Conservation (phyloP, 1,284 basidiomycete species). For the Leucoagaricus sp. region DNA sequence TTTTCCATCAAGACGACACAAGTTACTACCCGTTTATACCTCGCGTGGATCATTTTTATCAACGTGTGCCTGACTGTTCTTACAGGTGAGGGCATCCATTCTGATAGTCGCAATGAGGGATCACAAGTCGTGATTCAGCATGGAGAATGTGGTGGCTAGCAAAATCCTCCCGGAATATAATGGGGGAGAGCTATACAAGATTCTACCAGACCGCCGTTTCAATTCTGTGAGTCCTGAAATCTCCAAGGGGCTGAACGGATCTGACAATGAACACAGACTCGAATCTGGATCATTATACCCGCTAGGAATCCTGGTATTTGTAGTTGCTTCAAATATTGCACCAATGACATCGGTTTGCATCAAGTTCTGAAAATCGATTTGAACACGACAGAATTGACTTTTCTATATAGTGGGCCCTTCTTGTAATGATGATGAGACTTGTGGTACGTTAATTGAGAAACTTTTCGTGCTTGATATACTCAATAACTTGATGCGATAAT, state of each 20-base stretch:
- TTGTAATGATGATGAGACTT: background rate
- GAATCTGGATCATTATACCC: background rate
- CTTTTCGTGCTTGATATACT: too few relatives aligned
- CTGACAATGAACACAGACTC: background rate
- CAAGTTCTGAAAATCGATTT: background rate
- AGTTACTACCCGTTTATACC: background rate
- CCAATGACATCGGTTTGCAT: background rate
- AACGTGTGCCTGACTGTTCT: background rate
- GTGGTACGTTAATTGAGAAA: background rate
- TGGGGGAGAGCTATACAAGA: background rate
- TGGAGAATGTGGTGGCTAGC: background rate
- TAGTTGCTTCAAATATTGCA: background rate
- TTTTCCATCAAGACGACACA: background rate
- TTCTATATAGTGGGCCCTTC: background rate
- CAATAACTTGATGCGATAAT: too few relatives aligned
- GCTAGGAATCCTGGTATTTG: background rate
- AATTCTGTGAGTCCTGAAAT: background rate
- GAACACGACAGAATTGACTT: background rate
- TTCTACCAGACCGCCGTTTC: background rate
- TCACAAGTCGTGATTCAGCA: background rate
- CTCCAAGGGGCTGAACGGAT: too few relatives aligned
- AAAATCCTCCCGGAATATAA: background rate
- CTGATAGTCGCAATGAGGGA: background rate
- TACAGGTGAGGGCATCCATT: background rate
- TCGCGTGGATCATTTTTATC: background rate